Percentiles rank a stretch among this genome's conserved stretches.
These are phyloP conservation scores for Colletotrichum sublineola DNA, from an alignment of 2,329 filamentous ascomycete species.

Conservation along the genomic window DNA sequence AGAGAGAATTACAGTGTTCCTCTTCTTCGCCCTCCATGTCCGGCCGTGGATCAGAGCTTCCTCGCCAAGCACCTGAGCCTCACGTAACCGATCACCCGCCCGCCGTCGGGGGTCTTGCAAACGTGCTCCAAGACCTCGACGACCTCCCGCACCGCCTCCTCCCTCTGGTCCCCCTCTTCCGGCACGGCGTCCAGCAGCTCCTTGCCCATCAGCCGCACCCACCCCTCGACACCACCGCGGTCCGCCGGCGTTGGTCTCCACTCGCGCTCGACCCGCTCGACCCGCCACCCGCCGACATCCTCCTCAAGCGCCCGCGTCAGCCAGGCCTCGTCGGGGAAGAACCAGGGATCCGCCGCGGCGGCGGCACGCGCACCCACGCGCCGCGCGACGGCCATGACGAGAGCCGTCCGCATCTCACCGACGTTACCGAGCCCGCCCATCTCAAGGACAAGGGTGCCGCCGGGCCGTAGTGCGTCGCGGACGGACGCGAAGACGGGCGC, in stretches of 20 bases:
- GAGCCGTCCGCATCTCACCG: slow-evolving; percentile 70
- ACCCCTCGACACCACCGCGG: slow-evolving; percentile 72
- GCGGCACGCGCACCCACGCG: slow-evolving; percentile 63
- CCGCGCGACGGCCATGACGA: slow-evolving; percentile 66
- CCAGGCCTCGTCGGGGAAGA: slow-evolving; percentile 77
- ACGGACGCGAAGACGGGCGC: slow-evolving; percentile 66
- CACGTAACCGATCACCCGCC: slow-evolving; percentile 67
- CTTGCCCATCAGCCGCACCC: slow-evolving; percentile 74
- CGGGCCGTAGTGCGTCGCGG: slow-evolving; percentile 64
- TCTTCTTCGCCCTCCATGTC: too few species aligned
- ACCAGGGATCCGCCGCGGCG: slow-evolving; percentile 72
- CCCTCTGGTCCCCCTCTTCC: slow-evolving; percentile 58
- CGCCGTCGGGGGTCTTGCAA: slow-evolving; percentile 68
- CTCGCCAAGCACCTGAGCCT: slow-evolving; percentile 63
- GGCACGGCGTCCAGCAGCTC: slow-evolving; percentile 68
- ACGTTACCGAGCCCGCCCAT: slow-evolving; percentile 80
- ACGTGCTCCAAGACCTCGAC: slow-evolving; percentile 67
- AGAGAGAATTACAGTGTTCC: neutral
- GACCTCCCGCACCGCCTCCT: slow-evolving; percentile 67
- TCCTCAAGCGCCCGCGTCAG: slow-evolving; percentile 58
- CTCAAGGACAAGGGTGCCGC: slow-evolving; percentile 75
- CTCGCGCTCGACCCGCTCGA: slow-evolving; percentile 71
- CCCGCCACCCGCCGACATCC: slow-evolving; percentile 60
- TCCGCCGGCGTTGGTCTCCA: slow-evolving; percentile 74
- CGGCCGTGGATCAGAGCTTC: slow-evolving; percentile 49